Conservation (phyloP, 2,329 filamentous ascomycete genomes). For the Cylindrodendrum hubeiense region DNA sequence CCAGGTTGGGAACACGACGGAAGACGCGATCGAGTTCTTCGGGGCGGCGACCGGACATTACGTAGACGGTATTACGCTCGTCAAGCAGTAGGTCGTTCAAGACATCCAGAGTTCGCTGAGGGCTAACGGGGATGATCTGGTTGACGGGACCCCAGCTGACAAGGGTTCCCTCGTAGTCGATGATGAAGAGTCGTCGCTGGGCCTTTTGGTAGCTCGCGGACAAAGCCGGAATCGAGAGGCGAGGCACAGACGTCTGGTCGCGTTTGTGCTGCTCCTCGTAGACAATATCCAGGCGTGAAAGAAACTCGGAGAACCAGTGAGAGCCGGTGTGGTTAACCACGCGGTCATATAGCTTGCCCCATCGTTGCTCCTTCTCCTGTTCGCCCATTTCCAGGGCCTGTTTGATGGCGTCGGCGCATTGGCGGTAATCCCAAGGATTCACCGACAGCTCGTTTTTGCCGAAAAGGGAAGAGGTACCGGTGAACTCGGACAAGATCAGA, state of each 20-base stretch:
- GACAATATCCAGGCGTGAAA: constrained; percentile 76
- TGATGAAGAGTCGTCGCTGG: constrained; percentile 81
- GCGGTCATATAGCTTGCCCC: constrained; percentile 78
- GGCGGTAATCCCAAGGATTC: constrained; percentile 95
- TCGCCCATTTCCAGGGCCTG: constrained; percentile 83
- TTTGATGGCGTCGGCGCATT: constrained; percentile 88
- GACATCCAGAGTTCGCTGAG: constrained; percentile 84
- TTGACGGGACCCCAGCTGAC: constrained; percentile 88
- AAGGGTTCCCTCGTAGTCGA: constrained; percentile 95
- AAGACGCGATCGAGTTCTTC: constrained; percentile 92
- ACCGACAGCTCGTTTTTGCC: constrained; percentile 83
- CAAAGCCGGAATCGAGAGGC: constrained; percentile 78
- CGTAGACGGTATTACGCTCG: constrained; percentile 86
- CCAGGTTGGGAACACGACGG: constrained; percentile 83
- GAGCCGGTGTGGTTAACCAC: constrained; percentile 86
- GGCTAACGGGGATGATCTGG: constrained; percentile 87
- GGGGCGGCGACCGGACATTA: constrained; percentile 91
- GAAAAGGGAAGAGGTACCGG: constrained; percentile 90
- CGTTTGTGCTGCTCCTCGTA: constrained; percentile 88
- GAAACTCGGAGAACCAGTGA: constrained; percentile 86
- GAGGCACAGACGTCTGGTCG: constrained; percentile 87
- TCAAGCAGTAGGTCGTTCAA: constrained; percentile 86
- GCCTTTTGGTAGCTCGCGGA: constrained; percentile 75
- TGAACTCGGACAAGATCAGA: constrained; percentile 94
- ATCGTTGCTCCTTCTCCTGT: constrained; percentile 80